Percentiles rank a stretch among this genome's conserved stretches.
Conservation (phyloP, 352 stramenopile species). For the Globisporangium apiculatum region DNA sequence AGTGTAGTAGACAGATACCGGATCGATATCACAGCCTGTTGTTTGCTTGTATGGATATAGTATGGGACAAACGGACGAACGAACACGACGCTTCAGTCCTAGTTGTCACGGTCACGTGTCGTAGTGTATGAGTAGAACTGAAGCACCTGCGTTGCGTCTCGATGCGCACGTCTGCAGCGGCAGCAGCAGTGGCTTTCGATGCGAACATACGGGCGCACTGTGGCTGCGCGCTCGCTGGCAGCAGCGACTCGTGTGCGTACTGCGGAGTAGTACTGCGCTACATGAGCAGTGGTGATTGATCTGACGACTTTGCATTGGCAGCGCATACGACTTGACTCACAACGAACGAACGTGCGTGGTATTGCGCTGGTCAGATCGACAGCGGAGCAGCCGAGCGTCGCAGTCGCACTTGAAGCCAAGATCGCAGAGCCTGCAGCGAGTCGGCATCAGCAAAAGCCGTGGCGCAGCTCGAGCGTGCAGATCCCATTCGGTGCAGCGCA, state of each 20-base stretch:
- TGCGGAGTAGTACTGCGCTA: background rate
- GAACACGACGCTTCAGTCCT: background rate
- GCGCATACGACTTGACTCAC: too few species aligned
- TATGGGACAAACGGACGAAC: background rate
- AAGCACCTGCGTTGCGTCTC: background rate
- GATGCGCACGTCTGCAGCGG: background rate
- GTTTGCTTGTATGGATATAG: too few species aligned
- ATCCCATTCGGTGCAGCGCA: background rate
- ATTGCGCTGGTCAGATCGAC: too few species aligned
- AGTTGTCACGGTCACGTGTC: background rate
- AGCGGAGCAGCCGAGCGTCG: too few species aligned
- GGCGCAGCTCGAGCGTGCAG: background rate
- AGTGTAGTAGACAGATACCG: background rate
- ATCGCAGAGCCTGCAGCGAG: background rate
- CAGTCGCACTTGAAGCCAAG: conserved; percentile 2
- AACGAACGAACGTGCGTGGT: too few species aligned
- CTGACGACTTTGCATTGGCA: too few species aligned
- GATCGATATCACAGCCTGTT: too few species aligned
- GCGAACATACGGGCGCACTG: background rate
- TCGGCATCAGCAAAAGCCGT: background rate
- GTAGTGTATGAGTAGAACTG: background rate
- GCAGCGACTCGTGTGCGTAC: too few species aligned
- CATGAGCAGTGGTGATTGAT: background rate
- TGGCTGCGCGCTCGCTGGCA: background rate
- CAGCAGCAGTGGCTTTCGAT: background rate